Evolutionary conservation across 257 asterid genomes (phyloP), one percentile per base, ranked within the genome.

Genomic region (Vinca minor): DNA sequence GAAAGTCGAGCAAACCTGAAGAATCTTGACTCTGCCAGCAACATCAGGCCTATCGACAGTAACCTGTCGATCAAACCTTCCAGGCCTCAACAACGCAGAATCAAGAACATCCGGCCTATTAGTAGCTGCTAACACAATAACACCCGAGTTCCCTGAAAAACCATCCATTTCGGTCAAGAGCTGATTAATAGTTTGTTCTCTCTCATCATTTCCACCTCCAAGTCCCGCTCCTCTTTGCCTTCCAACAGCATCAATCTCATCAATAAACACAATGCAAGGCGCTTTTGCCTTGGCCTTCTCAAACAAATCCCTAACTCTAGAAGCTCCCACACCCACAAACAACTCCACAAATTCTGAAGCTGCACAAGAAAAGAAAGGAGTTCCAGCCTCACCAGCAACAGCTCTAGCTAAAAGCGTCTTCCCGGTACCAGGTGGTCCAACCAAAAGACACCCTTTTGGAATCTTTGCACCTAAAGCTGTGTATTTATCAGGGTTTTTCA

Each of bases 131-230:
- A 92, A 73, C 42, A 92, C 98, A 13, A 92, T 92, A 45, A 92
- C 98, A 55, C 98, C 96, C 0, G 95, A 84, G 62, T 91, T 88
- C 14, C 98, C 98, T 1, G 96, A 79, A 69, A 92, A 92, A 4
- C 98, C 98, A 79, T 89, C 98, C 98, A 92, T 89, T 62, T 92
- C 98, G 54, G 98, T 92, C 83, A 92, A 75, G 18, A 92, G 98
- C 88, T 89, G 98, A 78, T 92, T 92, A 45, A 92, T 89, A 32
- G 96, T 92, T 77, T 92, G 96, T 81, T 92, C 98, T 21, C 98
- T 81, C 82, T 92, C 98, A 72, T 92, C 98, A 69, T 92, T 92
- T 49, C 98, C 98, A 53, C 98, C 98, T 35, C 98, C 98, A 32
- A 92, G 69, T 25, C 98, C 96, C 0, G 96, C 96, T 57, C 96